Base-by-base conservation (phyloP, 2,329 filamentous ascomycete species). In the Alternaria panax region DNA sequence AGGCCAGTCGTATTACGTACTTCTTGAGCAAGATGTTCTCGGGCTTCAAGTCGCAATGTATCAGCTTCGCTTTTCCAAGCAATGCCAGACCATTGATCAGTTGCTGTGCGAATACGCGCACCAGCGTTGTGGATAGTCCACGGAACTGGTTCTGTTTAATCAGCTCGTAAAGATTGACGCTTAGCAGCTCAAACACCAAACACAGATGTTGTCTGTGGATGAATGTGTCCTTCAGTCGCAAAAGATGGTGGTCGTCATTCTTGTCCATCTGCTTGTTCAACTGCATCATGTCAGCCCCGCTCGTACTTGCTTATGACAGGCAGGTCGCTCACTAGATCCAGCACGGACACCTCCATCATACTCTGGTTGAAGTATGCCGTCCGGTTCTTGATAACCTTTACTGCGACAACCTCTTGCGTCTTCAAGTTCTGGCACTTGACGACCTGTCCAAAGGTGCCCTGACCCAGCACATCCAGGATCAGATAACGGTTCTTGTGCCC, bases 131-230 rank as follows among this genome's bases (percentile, higher is more conserved):
- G 81, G 95, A 98, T 65, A 99, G 83, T 55, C 95, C 95, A 68
- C 95, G 90, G 86, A 99, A 99, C 76, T 99, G 95, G 76, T 99
- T 99, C 80, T 99, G 95, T 82, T 99, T 99, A 82, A 99, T 99
- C 64, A 99, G 84, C 80, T 99, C 95, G 80, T 99, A 99, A 63
- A 99, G 80, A 76, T 99, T 99, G 78, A 99, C 95, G 71, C 94
- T 98, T 56, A 99, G 85, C 54, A 99, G 84, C 80, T 99, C 95
- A 75, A 98, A 98, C 25, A 97, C 94, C 62, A 99, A 83, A 77
- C 95, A 99, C 60, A 99, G 84, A 86, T 99, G 95, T 75, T 99
- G 95, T 52, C 92, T 86, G 79, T 99, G 95, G 61, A 99, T 99
- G 76, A 99, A 99, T 0, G 95, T 99, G 73, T 99, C 95, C 78